phyloP scores from a whole-genome alignment of 2,329 filamentous ascomycete species.

The Paraconiothyrium sp. region DNA sequence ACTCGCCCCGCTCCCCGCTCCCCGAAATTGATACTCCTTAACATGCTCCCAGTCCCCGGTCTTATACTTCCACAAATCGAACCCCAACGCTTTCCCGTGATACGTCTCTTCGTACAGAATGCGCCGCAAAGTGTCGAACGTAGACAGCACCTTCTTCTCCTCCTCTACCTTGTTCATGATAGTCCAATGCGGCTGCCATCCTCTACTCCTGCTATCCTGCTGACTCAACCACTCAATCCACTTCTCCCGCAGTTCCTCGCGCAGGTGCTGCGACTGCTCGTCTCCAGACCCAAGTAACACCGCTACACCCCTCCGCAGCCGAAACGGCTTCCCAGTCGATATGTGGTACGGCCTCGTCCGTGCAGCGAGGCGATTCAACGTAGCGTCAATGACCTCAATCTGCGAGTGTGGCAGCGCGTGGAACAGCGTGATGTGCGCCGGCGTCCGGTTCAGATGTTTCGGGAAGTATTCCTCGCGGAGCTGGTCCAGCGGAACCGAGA shows the following conservation, averaged over 20 bases:
- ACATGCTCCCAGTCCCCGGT: constrained; percentile 53
- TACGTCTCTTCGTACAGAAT: constrained; percentile 43
- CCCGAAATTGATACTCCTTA: constrained; percentile 47
- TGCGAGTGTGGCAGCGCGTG: constrained; percentile 56
- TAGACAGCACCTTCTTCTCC: constrained; percentile 47
- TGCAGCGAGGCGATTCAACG: constrained; percentile 39
- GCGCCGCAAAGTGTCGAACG: constrained; percentile 48
- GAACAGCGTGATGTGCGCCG: constrained; percentile 57
- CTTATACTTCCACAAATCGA: constrained; percentile 56
- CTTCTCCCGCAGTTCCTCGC: constrained; percentile 46
- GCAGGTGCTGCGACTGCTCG: constrained; percentile 44
- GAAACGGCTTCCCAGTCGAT: constrained; percentile 50
- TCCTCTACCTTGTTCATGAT: constrained; percentile 59
- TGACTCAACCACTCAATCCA: constrained; percentile 54
- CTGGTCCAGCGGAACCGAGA: constrained; percentile 51
- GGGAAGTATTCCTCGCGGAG: constrained; percentile 55
- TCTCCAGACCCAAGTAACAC: constrained; percentile 48
- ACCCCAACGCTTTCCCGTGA: constrained; percentile 48
- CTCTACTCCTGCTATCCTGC: constrained; percentile 52
- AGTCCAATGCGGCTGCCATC: constrained; percentile 55
- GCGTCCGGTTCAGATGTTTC: constrained; percentile 52
- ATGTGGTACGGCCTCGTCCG: constrained; percentile 49
- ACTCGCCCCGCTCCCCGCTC: not conserved
- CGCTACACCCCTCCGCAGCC: constrained; percentile 54
- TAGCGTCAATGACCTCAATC: constrained; percentile 46